Evolutionary conservation across 163 green algal genomes (phyloP).

Genomic region (Coccomyxa subellipsoidea): DNA sequence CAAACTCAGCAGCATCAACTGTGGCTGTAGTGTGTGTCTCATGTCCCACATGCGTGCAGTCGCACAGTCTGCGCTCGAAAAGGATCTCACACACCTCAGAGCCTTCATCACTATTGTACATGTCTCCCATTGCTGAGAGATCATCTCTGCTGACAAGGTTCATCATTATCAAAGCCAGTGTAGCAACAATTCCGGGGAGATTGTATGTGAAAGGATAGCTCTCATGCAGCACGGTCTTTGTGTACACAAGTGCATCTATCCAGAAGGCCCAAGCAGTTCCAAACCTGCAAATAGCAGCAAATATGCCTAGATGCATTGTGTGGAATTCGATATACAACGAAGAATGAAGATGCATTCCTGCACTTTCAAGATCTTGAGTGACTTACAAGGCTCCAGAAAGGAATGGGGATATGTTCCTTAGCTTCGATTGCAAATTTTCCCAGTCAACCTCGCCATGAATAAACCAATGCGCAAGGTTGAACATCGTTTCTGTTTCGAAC

Average conservation of each 20-base stretch:
- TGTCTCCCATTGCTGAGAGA: not conserved
- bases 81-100: slow-evolving; percentile 5
- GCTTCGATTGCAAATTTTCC: not conserved
- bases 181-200: slow-evolving; percentile 19
- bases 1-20: no score
- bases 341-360: no score
- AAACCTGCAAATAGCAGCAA: slow-evolving; percentile 2
- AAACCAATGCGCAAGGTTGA: slow-evolving; percentile 1
- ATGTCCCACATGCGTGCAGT: no score
- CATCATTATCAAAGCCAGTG: slow-evolving; percentile 23
- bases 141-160: slow-evolving; percentile 25
- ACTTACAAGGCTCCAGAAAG: slow-evolving; percentile 26
- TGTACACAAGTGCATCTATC: slow-evolving; percentile 21
- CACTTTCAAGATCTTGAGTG: no score
- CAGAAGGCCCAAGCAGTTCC: not conserved
- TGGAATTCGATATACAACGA: no score
- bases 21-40: no score
- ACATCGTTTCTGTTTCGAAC: not conserved
- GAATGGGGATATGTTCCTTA: slow-evolving; percentile 10
- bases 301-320: not conserved
- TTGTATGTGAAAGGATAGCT: slow-evolving; percentile 7
- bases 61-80: no score
- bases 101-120: slow-evolving; percentile 15
- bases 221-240: not conserved
- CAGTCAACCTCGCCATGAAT: slow-evolving; percentile 14